A percentile compares a stretch with the other conserved stretches of the same genome.
phyloP scores from a whole-genome alignment of 2,329 filamentous ascomycete species.

The Sphaerulina populicola region DNA sequence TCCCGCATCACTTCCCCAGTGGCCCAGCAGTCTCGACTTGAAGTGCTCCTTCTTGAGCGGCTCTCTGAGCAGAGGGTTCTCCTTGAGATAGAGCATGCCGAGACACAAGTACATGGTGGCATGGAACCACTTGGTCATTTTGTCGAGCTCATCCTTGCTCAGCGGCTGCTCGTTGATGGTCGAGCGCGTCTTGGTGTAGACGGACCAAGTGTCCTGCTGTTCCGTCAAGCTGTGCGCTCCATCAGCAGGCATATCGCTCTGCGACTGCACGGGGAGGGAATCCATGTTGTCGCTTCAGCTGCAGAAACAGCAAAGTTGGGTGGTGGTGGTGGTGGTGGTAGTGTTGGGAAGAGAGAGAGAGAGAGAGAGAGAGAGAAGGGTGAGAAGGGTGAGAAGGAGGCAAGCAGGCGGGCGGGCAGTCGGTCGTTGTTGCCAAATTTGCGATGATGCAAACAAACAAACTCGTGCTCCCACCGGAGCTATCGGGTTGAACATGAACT shows the following conservation, averaged over 20 bases:
- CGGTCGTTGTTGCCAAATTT: too few relatives aligned
- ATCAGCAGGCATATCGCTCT: not conserved
- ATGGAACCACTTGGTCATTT: conserved; percentile 65
- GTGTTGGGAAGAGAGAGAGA: not conserved
- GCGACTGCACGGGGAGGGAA: conserved; percentile 1
- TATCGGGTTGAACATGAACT: too few relatives aligned
- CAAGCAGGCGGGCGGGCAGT: too few relatives aligned
- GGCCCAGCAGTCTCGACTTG: conserved; percentile 65
- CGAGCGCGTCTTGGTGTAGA: conserved; percentile 27
- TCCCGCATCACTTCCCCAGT: conserved; percentile 73
- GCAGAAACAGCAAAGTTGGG: not conserved
- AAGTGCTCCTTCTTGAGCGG: conserved; percentile 61
- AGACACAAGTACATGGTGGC: conserved; percentile 67
- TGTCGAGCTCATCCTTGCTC: conserved; percentile 55
- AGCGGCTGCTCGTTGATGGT: conserved; percentile 46
- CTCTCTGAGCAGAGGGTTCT: conserved; percentile 64
- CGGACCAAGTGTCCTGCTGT: conserved; percentile 27
- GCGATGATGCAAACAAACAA: too few relatives aligned
- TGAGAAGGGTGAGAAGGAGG: too few relatives aligned
- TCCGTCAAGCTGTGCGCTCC: conserved; percentile 13
- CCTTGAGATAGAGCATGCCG: conserved; percentile 70
- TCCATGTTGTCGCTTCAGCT: not conserved
- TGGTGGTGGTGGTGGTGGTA: too few relatives aligned
- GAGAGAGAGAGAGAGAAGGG: not conserved
- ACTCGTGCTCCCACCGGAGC: too few relatives aligned